These are phyloP conservation scores for Pseudonitzschia multistriata DNA, from an alignment of 108 stramenopile genomes.

Conservation along the genomic window DNA sequence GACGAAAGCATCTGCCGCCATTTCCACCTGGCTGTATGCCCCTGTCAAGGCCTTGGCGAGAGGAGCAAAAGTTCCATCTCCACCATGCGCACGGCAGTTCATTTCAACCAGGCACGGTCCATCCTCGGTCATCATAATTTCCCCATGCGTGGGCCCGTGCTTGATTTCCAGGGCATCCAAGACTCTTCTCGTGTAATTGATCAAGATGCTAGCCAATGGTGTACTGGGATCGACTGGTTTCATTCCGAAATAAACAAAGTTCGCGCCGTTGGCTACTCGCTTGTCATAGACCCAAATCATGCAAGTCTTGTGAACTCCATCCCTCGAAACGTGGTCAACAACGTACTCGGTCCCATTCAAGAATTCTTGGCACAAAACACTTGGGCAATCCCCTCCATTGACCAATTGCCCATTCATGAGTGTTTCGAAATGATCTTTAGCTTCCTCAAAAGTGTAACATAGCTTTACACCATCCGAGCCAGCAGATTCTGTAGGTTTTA, in stretches of 20 bases:
- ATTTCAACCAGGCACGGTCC: slow-evolving; percentile 89
- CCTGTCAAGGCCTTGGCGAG: slow-evolving; percentile 71
- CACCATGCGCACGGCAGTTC: slow-evolving; percentile 88
- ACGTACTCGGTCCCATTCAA: slow-evolving; percentile 89
- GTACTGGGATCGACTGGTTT: slow-evolving; percentile 57
- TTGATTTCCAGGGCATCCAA: slow-evolving; percentile 70
- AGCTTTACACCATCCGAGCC: slow-evolving; percentile 69
- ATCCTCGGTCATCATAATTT: slow-evolving; percentile 74
- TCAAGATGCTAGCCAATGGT: slow-evolving; percentile 67
- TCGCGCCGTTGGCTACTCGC: slow-evolving; percentile 74
- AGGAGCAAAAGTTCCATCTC: slow-evolving; percentile 91
- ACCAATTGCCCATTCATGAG: slow-evolving; percentile 45
- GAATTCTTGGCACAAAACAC: slow-evolving; percentile 91
- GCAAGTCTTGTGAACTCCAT: slow-evolving; percentile 89
- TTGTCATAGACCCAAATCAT: slow-evolving; percentile 96
- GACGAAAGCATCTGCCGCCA: slow-evolving; percentile 77
- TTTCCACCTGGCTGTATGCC: slow-evolving; percentile 80
- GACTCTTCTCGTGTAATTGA: slow-evolving; percentile 73
- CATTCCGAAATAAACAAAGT: slow-evolving; percentile 78
- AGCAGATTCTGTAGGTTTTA: slow-evolving; percentile 93
- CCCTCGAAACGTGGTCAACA: slow-evolving; percentile 78
- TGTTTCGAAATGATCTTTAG: slow-evolving; percentile 49
- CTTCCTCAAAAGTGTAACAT: slow-evolving; percentile 47
- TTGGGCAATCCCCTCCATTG: slow-evolving; percentile 64
- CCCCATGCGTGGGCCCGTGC: slow-evolving; percentile 79